Evolutionary conservation across 257 asterid species (phyloP).

Genomic region (Solanum dulcamara): DNA sequence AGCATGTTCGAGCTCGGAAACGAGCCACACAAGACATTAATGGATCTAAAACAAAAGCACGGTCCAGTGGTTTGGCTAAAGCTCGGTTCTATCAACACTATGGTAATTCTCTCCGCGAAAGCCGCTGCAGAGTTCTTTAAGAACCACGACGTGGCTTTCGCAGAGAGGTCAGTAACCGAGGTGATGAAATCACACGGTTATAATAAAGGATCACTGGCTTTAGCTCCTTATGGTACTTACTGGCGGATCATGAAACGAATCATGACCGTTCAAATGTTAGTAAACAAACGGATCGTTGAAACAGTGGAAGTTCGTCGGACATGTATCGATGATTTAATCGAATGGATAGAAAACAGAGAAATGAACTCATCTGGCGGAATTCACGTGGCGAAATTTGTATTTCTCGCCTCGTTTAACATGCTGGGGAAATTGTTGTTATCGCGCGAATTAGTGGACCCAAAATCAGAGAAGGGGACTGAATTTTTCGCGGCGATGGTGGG

Average conservation of each 20-base stretch:
- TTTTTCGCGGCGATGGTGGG: slow-evolving; percentile 31
- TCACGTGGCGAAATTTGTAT: slow-evolving; percentile 19
- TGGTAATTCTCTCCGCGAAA: neutral
- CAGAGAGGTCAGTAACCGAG: slow-evolving; percentile 25
- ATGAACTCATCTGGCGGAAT: neutral
- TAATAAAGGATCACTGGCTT: slow-evolving; percentile 17
- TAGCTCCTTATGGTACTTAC: slow-evolving; percentile 32
- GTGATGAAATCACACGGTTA: slow-evolving; percentile 29
- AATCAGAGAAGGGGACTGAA: slow-evolving; percentile 23
- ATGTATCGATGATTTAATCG: slow-evolving; percentile 23
- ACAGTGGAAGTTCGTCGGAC: slow-evolving; percentile 15
- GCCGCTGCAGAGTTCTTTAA: neutral
- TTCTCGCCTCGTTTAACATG: slow-evolving; percentile 40
- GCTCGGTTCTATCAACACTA: neutral
- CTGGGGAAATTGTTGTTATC: slow-evolving; percentile 42
- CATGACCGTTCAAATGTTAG: slow-evolving; percentile 37
- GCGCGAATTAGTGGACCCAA: slow-evolving; percentile 30
- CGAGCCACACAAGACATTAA: neutral
- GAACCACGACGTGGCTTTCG: slow-evolving; percentile 33
- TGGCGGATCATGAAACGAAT: slow-evolving; percentile 37
- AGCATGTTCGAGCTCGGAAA: slow-evolving; percentile 2
- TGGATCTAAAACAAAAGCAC: neutral
- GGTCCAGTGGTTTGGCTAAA: slow-evolving; percentile 7
- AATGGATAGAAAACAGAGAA: slow-evolving; percentile 19
- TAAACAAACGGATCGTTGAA: slow-evolving; percentile 24